These are phyloP conservation scores for Neonothopanus nambi DNA, from an alignment of 1,284 basidiomycete genomes.

Conservation along the genomic window DNA sequence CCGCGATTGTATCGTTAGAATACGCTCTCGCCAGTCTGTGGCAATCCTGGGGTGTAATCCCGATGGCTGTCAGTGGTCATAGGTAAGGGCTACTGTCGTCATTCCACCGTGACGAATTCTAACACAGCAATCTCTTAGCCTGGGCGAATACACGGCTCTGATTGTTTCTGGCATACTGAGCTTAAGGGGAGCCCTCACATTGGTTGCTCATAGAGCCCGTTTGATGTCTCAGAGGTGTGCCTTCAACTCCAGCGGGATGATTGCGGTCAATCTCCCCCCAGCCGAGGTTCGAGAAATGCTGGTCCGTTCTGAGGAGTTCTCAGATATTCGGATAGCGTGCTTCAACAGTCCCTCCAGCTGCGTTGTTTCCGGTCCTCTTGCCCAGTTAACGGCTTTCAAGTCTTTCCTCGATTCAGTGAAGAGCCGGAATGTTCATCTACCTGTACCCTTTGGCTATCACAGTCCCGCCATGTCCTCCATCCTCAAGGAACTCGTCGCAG, in stretches of 20 bases:
- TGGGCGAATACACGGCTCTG: constrained; percentile 73
- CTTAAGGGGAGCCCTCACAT: constrained; percentile 52
- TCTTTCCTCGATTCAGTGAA: constrained; percentile 35
- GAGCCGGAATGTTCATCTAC: constrained; percentile 44
- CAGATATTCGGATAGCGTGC: constrained; percentile 53
- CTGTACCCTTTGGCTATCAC: constrained; percentile 65
- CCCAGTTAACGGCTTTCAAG: constrained; percentile 44
- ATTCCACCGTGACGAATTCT: constrained; percentile 10
- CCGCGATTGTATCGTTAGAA: constrained; percentile 59
- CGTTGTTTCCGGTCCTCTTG: constrained; percentile 55
- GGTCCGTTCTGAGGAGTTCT: constrained; percentile 30
- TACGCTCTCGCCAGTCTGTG: constrained; percentile 61
- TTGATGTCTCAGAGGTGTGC: constrained; percentile 53
- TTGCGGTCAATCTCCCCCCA: constrained; percentile 47
- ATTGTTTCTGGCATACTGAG: constrained; percentile 56
- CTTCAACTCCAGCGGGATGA: constrained; percentile 53
- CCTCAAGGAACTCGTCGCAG: constrained; percentile 42
- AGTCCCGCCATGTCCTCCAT: constrained; percentile 60
- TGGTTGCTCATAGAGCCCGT: constrained; percentile 59
- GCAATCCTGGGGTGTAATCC: constrained; percentile 64
- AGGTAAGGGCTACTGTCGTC: constrained; percentile 45
- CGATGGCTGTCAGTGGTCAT: constrained; percentile 61
- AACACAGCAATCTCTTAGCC: constrained; percentile 34
- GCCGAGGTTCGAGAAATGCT: constrained; percentile 38
- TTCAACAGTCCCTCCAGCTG: constrained; percentile 58